These are phyloP conservation scores for Spathaspora girioi DNA, from an alignment of 805 yeast genomes.

Conservation along the genomic window DNA sequence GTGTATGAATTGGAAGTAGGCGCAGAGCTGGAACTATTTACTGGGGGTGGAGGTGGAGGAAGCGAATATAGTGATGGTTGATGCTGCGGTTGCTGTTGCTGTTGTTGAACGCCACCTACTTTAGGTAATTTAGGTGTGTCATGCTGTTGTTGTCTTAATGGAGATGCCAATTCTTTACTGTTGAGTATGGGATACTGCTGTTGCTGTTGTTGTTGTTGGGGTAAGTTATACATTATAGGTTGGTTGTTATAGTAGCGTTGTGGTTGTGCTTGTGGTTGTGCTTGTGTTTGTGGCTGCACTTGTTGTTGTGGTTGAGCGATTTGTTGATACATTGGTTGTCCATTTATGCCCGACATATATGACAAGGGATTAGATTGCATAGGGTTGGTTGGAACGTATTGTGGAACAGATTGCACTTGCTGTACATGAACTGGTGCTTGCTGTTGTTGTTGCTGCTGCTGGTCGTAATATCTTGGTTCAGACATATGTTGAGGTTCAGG, in stretches of 20 bases:
- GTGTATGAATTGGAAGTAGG: conserved; percentile 22
- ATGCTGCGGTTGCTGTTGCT: no score
- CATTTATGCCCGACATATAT: conserved; percentile 10
- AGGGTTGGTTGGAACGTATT: conserved; percentile 12
- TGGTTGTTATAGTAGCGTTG: conserved; percentile 1
- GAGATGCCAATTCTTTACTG: conserved; percentile 41
- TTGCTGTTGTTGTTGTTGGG: conserved; percentile 7
- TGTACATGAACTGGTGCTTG: conserved; percentile 2
- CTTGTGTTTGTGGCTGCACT: not conserved
- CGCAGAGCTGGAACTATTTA: conserved; percentile 15
- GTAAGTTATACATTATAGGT: conserved; percentile 1
- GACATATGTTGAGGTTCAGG: conserved; percentile 39
- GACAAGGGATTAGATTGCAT: conserved; percentile 20
- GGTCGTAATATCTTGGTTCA: conserved; percentile 12
- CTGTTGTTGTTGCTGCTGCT: conserved; percentile 14
- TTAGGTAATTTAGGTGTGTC: conserved; percentile 30
- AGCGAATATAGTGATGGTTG: conserved; percentile 19
- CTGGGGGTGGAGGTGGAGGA: conserved; percentile 28
- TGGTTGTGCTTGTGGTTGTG: conserved; percentile 3
- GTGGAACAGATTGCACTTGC: conserved; percentile 4
- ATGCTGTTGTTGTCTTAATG: conserved; percentile 18
- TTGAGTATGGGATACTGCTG: not conserved
- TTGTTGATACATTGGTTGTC: conserved; percentile 1
- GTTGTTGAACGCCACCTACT: conserved; percentile 13
- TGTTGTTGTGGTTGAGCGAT: not conserved